Conservation (phyloP, 495 filamentous ascomycete species). For the Lineolata rhizophorae region DNA sequence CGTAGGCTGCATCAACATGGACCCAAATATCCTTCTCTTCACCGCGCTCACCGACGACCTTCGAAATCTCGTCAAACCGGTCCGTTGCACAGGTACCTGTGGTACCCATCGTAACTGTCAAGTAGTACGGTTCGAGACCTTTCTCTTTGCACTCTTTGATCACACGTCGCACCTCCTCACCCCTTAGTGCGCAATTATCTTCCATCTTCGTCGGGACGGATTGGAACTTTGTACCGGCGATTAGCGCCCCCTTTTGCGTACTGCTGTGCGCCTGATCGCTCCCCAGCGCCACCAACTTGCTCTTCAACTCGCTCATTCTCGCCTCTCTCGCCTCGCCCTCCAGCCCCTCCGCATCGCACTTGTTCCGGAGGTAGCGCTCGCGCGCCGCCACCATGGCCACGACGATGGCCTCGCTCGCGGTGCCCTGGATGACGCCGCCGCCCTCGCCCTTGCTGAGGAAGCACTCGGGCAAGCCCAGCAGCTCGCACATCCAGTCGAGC, state of each 20-base stretch:
- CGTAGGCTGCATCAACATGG: constrained; percentile 93
- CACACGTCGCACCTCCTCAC: constrained; percentile 29
- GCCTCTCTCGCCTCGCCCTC: constrained; percentile 38
- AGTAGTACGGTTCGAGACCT: constrained; percentile 63
- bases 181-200: constrained; percentile 53
- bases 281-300: constrained; percentile 57
- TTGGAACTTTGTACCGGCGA: constrained; percentile 62
- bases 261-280: constrained; percentile 63
- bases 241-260: constrained; percentile 70
- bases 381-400: constrained; percentile 77
- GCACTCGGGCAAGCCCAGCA: constrained; percentile 48
- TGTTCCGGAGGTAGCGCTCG: constrained; percentile 29
- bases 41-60: constrained; percentile 37
- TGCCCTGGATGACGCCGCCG: constrained; percentile 89
- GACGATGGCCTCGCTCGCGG: constrained; percentile 71
- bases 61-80: constrained; percentile 48
- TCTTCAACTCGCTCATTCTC: constrained; percentile 38
- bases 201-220: constrained; percentile 35
- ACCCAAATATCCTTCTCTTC: constrained; percentile 70
- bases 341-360: constrained; percentile 6
- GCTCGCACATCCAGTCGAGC: constrained; percentile 72
- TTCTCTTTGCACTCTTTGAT: constrained; percentile 38
- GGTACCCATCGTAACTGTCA: constrained; percentile 70
- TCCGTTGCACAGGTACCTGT: constrained; percentile 80
- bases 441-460: constrained; percentile 61